Evolutionary conservation across 345 rosid genomes (phyloP).

Genomic region (Syzygium oleosum): DNA sequence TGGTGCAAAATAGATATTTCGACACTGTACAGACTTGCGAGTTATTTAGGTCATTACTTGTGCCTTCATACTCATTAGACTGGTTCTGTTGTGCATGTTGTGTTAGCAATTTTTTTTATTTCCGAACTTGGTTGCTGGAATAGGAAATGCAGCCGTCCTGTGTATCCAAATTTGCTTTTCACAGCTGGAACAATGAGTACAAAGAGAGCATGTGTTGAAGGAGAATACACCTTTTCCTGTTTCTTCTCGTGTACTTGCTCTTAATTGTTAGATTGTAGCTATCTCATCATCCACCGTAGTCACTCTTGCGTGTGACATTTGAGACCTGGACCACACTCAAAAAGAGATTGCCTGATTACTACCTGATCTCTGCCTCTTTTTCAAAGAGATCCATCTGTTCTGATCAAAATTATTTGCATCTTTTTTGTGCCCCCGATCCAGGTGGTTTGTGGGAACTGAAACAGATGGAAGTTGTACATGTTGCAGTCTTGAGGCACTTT

Average conservation of each 20-base stretch:
- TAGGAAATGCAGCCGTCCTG: neutral
- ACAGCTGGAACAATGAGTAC: neutral
- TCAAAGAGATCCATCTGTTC: neutral
- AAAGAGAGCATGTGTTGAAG: neutral
- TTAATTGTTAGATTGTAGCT: neutral
- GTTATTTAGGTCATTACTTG: neutral
- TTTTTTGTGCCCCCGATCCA: neutral
- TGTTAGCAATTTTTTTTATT: neutral
- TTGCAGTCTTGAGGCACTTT: neutral
- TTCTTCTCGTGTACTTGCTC: neutral
- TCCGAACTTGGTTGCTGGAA: neutral
- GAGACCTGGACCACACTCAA: neutral
- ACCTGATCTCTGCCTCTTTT: neutral
- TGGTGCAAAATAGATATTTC: neutral
- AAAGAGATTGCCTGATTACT: neutral
- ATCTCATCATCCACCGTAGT: neutral
- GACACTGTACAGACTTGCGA: neutral
- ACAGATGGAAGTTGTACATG: neutral
- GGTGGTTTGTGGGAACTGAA: neutral
- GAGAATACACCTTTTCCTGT: neutral
- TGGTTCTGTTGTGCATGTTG: neutral
- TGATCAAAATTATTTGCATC: neutral
- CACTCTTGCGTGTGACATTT: neutral
- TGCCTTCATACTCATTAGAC: neutral
- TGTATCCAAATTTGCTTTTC: neutral